Conservation (phyloP, 2,329 filamentous ascomycete species). For the Corinectria fuckeliana region DNA sequence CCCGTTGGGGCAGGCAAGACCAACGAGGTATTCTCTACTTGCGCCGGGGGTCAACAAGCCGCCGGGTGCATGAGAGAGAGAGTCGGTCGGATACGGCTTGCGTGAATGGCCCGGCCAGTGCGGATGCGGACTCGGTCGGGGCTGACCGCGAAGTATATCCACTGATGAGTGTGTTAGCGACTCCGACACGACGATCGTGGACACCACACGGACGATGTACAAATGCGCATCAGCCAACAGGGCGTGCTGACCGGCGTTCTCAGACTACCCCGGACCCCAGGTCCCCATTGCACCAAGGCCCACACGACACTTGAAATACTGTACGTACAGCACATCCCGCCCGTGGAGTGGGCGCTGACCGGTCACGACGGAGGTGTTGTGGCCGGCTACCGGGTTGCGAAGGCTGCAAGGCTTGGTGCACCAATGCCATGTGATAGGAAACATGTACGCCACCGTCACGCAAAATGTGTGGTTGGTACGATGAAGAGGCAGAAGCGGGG, state of each 20-base stretch:
- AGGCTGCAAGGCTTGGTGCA: conserved; percentile 19
- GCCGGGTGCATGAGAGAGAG: conserved; percentile 11
- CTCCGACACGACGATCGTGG: conserved; percentile 21
- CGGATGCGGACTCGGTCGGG: conserved; percentile 14
- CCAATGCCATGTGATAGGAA: conserved; percentile 34
- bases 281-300: conserved; percentile 12
- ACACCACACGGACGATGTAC: conserved; percentile 7
- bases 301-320: conserved; percentile 1
- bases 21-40: conserved; percentile 30
- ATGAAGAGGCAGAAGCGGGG: conserved; percentile 30
- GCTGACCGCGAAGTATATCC: conserved; percentile 8
- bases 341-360: conserved; percentile 26
- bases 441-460: conserved; percentile 36
- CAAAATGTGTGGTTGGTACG: conserved; percentile 37
- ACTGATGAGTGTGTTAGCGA: conserved; percentile 14
- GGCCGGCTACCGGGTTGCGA: conserved; percentile 12
- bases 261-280: conserved; percentile 16
- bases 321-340: background rate
- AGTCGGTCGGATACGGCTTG: conserved; percentile 12
- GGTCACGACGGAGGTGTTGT: conserved; percentile 19
- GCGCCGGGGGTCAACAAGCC: conserved; percentile 12
- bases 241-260: conserved; percentile 19
- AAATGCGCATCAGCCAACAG: conserved; percentile 15
- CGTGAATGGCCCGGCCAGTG: conserved; percentile 15
- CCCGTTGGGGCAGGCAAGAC: background rate